A percentile compares a stretch with the other conserved stretches of the same genome.
phyloP scores from a whole-genome alignment of 1,139 yeast species.

The Eremothecium sinecaudum region DNA sequence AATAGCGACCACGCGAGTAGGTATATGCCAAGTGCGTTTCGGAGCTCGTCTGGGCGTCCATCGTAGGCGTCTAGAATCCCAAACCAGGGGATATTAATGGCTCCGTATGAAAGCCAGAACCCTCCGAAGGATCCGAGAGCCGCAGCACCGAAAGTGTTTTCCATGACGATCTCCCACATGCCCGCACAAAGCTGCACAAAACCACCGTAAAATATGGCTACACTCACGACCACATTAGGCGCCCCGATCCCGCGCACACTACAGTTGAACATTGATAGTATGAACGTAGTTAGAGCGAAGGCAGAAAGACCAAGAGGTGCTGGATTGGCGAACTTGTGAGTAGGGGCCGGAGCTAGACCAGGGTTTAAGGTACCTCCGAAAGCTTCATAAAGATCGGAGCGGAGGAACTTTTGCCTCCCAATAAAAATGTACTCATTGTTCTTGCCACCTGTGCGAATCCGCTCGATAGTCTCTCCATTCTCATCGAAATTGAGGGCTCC shows the following conservation, averaged over 20 bases:
- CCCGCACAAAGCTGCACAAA: conserved; percentile 62
- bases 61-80: conserved; percentile 47
- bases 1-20: conserved; percentile 60
- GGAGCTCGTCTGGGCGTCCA: conserved; percentile 31
- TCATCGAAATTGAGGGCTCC: not conserved
- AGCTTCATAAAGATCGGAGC: conserved; percentile 45
- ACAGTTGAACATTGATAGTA: conserved; percentile 45
- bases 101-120: conserved; percentile 61
- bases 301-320: conserved; percentile 62
- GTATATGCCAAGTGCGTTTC: conserved; percentile 50
- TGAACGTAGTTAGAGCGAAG: conserved; percentile 61
- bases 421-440: conserved; percentile 54
- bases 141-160: conserved; percentile 68
- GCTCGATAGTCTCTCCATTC: conserved; percentile 7
- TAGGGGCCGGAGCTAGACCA: conserved; percentile 43
- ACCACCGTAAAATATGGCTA: conserved; percentile 85
- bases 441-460: conserved; percentile 33
- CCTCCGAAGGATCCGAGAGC: conserved; percentile 65
- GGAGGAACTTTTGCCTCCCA: conserved; percentile 62
- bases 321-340: conserved; percentile 45
- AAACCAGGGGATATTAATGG: conserved; percentile 51
- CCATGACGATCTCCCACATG: conserved; percentile 49
- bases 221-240: conserved; percentile 54
- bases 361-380: conserved; percentile 57
- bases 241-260: conserved; percentile 41